These are phyloP conservation scores for Yamadazyma oceani DNA, from an alignment of 1,139 yeast species.

Conservation along the genomic window DNA sequence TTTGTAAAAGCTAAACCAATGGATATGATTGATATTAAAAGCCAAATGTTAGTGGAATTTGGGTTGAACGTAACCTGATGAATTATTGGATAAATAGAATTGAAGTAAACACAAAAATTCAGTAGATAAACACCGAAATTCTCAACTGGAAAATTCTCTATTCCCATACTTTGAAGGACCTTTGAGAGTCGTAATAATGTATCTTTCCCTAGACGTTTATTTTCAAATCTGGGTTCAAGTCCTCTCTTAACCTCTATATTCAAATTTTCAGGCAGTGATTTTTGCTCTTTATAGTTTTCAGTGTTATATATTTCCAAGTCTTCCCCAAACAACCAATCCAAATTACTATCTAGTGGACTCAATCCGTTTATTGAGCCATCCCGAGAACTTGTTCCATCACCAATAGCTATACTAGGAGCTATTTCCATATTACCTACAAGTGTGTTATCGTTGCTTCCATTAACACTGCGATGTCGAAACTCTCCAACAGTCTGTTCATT, in stretches of 20 bases:
- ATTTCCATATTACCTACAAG: too few species aligned
- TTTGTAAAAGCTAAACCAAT: constrained; percentile 35
- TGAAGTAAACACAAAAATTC: constrained; percentile 29
- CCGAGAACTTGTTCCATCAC: too few species aligned
- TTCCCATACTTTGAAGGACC: not conserved
- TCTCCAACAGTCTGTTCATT: too few species aligned
- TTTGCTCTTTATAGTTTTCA: not conserved
- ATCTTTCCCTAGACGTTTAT: not conserved
- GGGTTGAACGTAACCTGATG: constrained; percentile 41
- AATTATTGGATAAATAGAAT: constrained; percentile 32
- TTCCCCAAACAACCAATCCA: constrained; percentile 3
- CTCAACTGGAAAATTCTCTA: not conserved
- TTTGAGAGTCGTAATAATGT: not conserved
- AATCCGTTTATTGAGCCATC: too few species aligned
- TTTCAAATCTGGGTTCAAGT: not conserved
- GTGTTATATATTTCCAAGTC: not conserved
- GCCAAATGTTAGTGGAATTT: constrained; percentile 23
- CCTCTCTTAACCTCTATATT: too few species aligned
- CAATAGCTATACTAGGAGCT: too few species aligned
- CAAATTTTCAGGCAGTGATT: too few species aligned
- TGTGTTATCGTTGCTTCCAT: too few species aligned
- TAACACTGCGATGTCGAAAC: too few species aligned
- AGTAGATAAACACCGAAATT: too few species aligned
- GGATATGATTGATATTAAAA: constrained; percentile 32
- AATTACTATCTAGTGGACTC: not conserved